These are phyloP conservation scores for Rubia yunnanensis DNA, from an alignment of 257 asterid species.

Conservation along the genomic window DNA sequence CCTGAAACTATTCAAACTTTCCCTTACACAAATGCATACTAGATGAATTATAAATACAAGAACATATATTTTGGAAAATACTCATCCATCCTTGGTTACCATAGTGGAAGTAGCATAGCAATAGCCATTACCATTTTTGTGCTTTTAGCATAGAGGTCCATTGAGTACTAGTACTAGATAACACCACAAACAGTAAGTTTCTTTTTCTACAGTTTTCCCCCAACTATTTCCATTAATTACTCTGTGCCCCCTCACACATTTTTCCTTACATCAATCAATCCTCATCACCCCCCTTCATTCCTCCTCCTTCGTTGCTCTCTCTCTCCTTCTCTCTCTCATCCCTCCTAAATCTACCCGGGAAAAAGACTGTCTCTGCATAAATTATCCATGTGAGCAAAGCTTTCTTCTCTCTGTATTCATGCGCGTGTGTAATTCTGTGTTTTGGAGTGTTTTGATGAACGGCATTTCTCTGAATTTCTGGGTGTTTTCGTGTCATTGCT, in stretches of 20 bases:
- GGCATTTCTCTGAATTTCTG: conserved; percentile 11
- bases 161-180: neutral
- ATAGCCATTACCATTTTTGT: neutral
- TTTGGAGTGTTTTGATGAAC: conserved; percentile 1
- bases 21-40: neutral
- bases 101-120: neutral
- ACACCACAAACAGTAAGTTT: neutral
- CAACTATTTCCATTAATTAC: conserved; percentile 25
- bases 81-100: neutral
- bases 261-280: conserved; percentile 31
- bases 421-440: neutral
- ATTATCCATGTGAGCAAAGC: conserved; percentile 60
- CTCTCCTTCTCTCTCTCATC: conserved; percentile 18
- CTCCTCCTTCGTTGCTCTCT: conserved; percentile 18
- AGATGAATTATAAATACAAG: neutral
- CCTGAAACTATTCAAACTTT: neutral
- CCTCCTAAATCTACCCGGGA: conserved; percentile 8
- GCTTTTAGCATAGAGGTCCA: neutral
- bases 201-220: conserved; percentile 17
- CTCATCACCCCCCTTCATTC: conserved; percentile 25
- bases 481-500: conserved; percentile 20
- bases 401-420: neutral
- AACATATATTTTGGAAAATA: neutral
- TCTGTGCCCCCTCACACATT: conserved; percentile 17
- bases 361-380: conserved; percentile 10